phyloP scores from a whole-genome alignment of 2,329 filamentous ascomycete species.

The Ampelomyces quisqualis region DNA sequence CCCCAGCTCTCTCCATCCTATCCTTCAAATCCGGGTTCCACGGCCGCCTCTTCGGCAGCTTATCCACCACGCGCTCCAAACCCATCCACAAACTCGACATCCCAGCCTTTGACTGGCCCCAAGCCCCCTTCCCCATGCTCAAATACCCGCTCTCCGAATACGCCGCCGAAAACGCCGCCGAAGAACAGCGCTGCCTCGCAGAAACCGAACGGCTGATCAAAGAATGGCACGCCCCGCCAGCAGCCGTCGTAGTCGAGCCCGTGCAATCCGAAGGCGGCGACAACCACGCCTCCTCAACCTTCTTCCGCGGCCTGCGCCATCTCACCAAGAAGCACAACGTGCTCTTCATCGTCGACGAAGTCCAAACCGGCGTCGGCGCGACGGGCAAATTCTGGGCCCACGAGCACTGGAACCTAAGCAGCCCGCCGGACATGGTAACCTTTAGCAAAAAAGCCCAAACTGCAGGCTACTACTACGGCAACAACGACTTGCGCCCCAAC shows the following conservation, averaged over 20 bases:
- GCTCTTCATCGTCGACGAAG: constrained; percentile 89
- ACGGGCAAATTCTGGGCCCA: constrained; percentile 97
- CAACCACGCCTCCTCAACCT: constrained; percentile 85
- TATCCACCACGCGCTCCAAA: constrained; percentile 89
- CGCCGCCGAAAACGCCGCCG: constrained; percentile 74
- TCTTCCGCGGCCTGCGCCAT: constrained; percentile 81
- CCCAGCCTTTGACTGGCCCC: constrained; percentile 92
- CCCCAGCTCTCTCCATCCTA: constrained; percentile 78
- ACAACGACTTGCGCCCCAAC: constrained; percentile 78
- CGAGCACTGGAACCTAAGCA: constrained; percentile 82
- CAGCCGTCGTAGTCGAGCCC: constrained; percentile 82
- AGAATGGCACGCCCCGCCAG: constrained; percentile 75
- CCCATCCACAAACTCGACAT: constrained; percentile 94
- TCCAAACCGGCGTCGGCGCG: constrained; percentile 89
- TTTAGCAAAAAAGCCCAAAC: constrained; percentile 96
- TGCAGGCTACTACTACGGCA: constrained; percentile 87
- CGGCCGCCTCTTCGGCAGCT: constrained; percentile 81
- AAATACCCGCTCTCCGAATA: constrained; percentile 86
- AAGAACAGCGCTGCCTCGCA: constrained; percentile 77
- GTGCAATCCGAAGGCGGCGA: constrained; percentile 93
- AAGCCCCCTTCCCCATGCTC: constrained; percentile 79
- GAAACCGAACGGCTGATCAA: constrained; percentile 82
- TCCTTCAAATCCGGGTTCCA: constrained; percentile 90
- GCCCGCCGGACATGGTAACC: constrained; percentile 88
- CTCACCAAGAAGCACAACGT: constrained; percentile 76